Percentiles rank a stretch among this genome's conserved stretches.
Conservation (phyloP, 2,329 filamentous ascomycete species). For the Aspergillus ruber region DNA sequence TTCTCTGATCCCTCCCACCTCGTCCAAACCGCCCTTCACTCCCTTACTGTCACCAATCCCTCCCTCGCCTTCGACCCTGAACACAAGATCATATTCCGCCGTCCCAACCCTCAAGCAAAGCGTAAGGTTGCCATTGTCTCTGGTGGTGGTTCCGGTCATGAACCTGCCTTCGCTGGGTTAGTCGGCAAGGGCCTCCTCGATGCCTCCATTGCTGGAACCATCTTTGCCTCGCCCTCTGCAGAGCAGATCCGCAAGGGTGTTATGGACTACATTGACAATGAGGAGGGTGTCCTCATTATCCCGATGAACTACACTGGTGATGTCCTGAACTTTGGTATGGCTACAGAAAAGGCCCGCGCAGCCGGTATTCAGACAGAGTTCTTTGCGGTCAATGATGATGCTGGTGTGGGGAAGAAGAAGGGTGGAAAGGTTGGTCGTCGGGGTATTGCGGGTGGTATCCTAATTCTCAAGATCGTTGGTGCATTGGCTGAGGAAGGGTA, state of each 20-base stretch:
- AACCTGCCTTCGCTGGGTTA: constrained; percentile 79
- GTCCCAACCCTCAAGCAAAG: constrained; percentile 47
- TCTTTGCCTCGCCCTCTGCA: constrained; percentile 74
- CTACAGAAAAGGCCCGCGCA: constrained; percentile 82
- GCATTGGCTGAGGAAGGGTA: constrained; percentile 69
- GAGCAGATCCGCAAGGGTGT: constrained; percentile 77
- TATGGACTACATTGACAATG: constrained; percentile 62
- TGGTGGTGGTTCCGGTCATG: constrained; percentile 84
- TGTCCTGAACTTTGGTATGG: constrained; percentile 88
- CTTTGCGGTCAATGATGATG: constrained; percentile 87
- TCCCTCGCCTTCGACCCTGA: constrained; percentile 68
- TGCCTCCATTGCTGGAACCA: constrained; percentile 77
- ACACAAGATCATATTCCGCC: constrained; percentile 79
- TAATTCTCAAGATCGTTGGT: constrained; percentile 86
- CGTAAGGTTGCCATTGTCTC: constrained; percentile 74
- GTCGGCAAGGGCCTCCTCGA: constrained; percentile 75
- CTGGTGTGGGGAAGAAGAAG: constrained; percentile 72
- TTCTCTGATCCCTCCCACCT: constrained; percentile 75
- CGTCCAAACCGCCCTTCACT: constrained; percentile 68
- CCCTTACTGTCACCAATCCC: constrained; percentile 77
- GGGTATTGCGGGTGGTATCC: constrained; percentile 83
- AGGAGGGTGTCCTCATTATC: constrained; percentile 74
- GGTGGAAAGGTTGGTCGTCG: constrained; percentile 88
- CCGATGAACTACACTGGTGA: constrained; percentile 95
- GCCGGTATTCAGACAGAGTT: constrained; percentile 73